A percentile compares a stretch with the other conserved stretches of the same genome.
Evolutionary conservation across 23 red algal genomes (phyloP).

Genomic region (Gracilaria gracilis): DNA sequence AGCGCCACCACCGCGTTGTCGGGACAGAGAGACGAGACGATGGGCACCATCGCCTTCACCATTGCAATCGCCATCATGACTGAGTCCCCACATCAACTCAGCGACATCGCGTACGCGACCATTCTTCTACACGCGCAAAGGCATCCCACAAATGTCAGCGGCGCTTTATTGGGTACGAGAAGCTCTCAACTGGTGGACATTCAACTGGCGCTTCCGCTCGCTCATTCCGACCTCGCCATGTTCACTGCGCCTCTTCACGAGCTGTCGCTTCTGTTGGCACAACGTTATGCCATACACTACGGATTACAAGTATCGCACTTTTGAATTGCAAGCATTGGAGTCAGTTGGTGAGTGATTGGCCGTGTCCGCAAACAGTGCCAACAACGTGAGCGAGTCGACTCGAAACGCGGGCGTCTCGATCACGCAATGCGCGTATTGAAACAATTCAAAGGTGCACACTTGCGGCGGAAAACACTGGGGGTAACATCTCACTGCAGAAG

Average conservation of each 20-base stretch:
- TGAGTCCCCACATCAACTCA: no score
- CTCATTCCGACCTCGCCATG: conserved; percentile 33
- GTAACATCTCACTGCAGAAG: conserved; percentile 1
- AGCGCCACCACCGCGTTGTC: no score
- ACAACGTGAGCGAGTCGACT: conserved; percentile 36
- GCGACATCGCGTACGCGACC: conserved; percentile 5
- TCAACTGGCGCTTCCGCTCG: conserved; percentile 23
- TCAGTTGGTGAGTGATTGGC: conserved; percentile 33
- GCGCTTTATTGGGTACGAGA: conserved; percentile 13
- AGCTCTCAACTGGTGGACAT: not conserved
- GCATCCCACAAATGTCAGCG: conserved; percentile 18
- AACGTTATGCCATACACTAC: no score
- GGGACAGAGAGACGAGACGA: no score
- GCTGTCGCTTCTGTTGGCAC: no score
- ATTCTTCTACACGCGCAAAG: conserved; percentile 23
- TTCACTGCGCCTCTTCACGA: no score
- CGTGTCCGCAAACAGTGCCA: conserved; percentile 63
- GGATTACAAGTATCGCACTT: conserved; percentile 24
- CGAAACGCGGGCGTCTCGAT: conserved; percentile 52
- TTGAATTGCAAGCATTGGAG: conserved; percentile 21
- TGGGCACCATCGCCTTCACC: no score
- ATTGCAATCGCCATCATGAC: no score
- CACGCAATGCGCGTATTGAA: conserved; percentile 31
- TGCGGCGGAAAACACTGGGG: not conserved
- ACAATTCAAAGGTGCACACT: conserved; percentile 36